Evolutionary conservation across 345 rosid genomes (phyloP), one percentile per base, ranked within the genome.

Genomic region (Lumnitzera racemosa): DNA sequence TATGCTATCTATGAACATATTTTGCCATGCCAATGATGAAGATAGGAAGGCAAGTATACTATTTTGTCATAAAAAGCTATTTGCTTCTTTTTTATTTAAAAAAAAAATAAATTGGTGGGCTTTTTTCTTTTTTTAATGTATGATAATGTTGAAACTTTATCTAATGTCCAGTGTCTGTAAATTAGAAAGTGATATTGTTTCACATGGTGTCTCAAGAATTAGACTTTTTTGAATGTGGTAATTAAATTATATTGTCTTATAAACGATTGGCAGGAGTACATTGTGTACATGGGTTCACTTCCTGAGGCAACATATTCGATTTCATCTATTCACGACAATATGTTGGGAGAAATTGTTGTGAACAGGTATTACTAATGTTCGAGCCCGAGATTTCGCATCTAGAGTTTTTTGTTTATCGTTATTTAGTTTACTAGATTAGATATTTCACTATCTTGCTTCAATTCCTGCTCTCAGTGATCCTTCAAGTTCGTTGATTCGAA

Each of bases 281-380:
- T 81, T 48, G 83, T 74, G 31, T 81, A 81, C 67, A 54, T 78
- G 78, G 86, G 83, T 12, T 59, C 83, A 16, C 71, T 75, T 51
- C 75, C 75, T 20, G 52, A 48, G 13, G 49, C 16, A 13, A 31
- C 59, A 25, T 63, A 63, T 50, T 46, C 49, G 16, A 57, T 61
- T 25, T 24, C 73, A 15, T 57, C 78, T 20, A 61, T 51, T 15
- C 82, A 78, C 53, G 51, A 24, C 6, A 70, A 46, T 53, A 27
- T 81, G 59, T 67, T 77, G 47, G 64, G 70, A 41, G 49, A 62
- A 59, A 53, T 68, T 29, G 24, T 41, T 11, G 52, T 23, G 2
- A 43, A 17, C 25, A 62, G 71, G 81, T 65, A 51, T 14, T 43
- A 15, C 41, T 8, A 57, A 3, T 24, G 16, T 53, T 17, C 5